phyloP scores from a whole-genome alignment of 2,329 filamentous ascomycete genomes.

The Stachybotrys chartarum region DNA sequence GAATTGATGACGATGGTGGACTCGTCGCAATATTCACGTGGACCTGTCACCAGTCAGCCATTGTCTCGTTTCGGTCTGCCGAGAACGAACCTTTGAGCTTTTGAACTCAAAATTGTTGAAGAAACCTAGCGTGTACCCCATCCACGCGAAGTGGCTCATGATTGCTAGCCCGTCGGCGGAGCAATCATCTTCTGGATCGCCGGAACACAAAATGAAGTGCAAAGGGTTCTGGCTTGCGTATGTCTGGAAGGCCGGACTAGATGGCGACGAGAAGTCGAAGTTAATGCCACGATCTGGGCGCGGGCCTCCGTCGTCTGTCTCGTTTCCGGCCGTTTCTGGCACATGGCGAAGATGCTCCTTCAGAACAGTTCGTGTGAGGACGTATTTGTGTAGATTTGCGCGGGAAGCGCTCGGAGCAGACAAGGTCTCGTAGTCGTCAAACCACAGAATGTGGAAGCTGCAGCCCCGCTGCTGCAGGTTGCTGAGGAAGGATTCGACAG shows the following conservation, averaged over 20 bases:
- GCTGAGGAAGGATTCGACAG: constrained; percentile 58
- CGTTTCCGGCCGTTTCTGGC: background rate
- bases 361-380: constrained; percentile 55
- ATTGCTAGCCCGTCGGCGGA: background rate
- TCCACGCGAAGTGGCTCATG: background rate
- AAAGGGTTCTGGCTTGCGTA: background rate
- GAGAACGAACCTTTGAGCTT: constrained; percentile 8
- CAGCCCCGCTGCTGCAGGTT: constrained; percentile 57
- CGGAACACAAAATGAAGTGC: constrained; percentile 5
- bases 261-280: constrained; percentile 1
- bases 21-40: background rate
- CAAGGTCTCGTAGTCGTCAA: constrained; percentile 46
- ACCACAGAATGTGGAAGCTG: constrained; percentile 66
- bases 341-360: constrained; percentile 50
- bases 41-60: background rate
- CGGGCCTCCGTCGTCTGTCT: constrained; percentile 4
- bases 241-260: background rate
- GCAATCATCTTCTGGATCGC: background rate
- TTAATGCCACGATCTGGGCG: background rate
- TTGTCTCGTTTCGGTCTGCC: background rate
- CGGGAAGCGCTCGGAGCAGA: constrained; percentile 40
- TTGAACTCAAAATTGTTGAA: constrained; percentile 5
- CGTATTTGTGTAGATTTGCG: constrained; percentile 39
- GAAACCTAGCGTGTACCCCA: constrained; percentile 3
- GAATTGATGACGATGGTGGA: background rate